These are phyloP conservation scores for Coemansia sp. DNA, from an alignment of 371 early-diverging fungal species.

Conservation along the genomic window DNA sequence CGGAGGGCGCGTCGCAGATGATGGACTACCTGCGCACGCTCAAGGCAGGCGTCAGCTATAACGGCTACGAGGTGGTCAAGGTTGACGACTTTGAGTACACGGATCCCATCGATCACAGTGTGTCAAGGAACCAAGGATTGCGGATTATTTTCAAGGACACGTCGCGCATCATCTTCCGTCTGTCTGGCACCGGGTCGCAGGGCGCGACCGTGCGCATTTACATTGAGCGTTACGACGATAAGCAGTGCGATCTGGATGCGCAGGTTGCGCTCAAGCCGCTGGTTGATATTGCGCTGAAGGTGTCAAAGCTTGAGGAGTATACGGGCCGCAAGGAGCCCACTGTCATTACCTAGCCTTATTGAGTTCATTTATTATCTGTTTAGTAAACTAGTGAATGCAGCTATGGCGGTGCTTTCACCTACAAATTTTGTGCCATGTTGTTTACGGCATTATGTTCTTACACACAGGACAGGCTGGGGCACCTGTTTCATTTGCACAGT, in stretches of 20 bases:
- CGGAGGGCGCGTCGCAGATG: constrained; percentile 76
- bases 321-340: constrained; percentile 92
- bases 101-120: constrained; percentile 89
- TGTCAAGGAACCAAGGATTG: constrained; percentile 89
- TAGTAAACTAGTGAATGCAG: no score
- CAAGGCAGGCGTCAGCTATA: constrained; percentile 54
- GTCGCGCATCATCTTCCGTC: constrained; percentile 87
- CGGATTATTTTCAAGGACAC: constrained; percentile 88
- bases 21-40: constrained; percentile 65
- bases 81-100: constrained; percentile 91
- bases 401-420: no score
- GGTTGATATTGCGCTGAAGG: constrained; percentile 77
- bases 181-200: constrained; percentile 93
- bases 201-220: constrained; percentile 97
- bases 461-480: no score
- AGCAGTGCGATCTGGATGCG: constrained; percentile 65
- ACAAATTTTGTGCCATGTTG: no score
- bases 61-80: constrained; percentile 65
- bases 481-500: no score
- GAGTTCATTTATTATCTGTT: no score
- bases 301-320: constrained; percentile 74
- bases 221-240: constrained; percentile 84
- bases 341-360: constrained; percentile 74
- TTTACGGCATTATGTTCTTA: no score
- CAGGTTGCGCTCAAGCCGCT: constrained; percentile 86